Conservation (phyloP, 768 basidiomycete genomes). For the Agrocybe chaxingu region DNA sequence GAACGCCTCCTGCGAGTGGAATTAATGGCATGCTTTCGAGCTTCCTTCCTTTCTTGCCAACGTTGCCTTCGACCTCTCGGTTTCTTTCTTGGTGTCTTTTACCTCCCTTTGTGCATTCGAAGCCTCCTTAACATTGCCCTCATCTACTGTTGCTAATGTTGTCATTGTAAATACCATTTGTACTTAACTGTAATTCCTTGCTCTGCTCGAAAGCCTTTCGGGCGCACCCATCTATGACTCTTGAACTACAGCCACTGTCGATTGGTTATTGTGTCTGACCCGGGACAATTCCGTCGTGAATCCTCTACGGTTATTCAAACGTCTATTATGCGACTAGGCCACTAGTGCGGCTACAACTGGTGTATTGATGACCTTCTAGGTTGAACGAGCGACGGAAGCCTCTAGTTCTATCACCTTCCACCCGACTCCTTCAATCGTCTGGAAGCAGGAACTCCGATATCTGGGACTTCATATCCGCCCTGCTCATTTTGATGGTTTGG, state of each 20-base stretch:
- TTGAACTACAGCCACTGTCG: too few relatives aligned
- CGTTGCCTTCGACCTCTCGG: conserved; percentile 1
- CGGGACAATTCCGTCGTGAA: too few relatives aligned
- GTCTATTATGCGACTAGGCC: too few relatives aligned
- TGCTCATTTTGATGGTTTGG: conserved; percentile 23
- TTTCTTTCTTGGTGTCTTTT: neutral
- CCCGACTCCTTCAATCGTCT: conserved; percentile 8
- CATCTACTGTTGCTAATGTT: too few relatives aligned
- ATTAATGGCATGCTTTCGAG: neutral
- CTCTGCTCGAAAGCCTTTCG: too few relatives aligned
- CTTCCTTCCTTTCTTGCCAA: neutral
- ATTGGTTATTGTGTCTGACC: too few relatives aligned
- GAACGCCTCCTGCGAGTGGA: neutral
- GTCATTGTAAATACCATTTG: too few relatives aligned
- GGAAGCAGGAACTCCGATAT: conserved; percentile 24
- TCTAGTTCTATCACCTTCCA: neutral
- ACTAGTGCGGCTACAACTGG: neutral
- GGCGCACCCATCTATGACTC: too few relatives aligned
- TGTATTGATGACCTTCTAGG: neutral
- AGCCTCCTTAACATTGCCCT: too few relatives aligned
- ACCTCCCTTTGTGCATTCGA: too few relatives aligned
- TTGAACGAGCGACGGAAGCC: neutral
- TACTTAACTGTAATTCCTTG: too few relatives aligned
- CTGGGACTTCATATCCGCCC: conserved; percentile 32
- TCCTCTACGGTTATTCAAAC: too few relatives aligned